Base-by-base conservation (phyloP, 768 basidiomycete species). In the Leccinum variicolor region DNA sequence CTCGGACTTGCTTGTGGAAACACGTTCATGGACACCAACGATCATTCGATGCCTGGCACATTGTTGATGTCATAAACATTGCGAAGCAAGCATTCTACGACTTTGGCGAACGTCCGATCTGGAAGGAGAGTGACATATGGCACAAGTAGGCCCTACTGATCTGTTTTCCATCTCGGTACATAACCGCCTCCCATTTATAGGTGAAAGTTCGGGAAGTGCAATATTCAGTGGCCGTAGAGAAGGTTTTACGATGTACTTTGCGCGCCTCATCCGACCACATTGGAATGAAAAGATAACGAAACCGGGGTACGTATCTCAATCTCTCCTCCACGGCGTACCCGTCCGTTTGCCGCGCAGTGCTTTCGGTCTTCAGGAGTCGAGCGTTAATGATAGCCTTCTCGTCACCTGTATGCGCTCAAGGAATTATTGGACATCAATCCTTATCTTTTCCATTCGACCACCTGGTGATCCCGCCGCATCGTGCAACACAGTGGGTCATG, bases 171-270 rank as follows among this genome's bases (percentile, higher is more conserved):
- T 50, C n/a, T 17, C 9, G 31, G 26, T 55, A 4, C 13, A 21
- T 46, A 50, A 57, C 26, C 33, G 55, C 33, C 58, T 52, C 33
- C 57, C 39, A 33, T 21, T 55, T 43, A n/a, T 57, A 84, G 87
- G 82, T 41, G 87, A 89, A 61, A 82, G 78, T 64, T 82, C 85
- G 51, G 89, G 90, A 14, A 87, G 81, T 48, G 84, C 88, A 3
- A 82, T 85, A 54, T 97, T 90, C 71, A 94, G 92, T 62, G 90
- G 94, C 28, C 81, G 94, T 55, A 82, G 94, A 57, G 92, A 97
- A 74, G 95, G 92, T 2, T 79, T 98, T 49, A 87, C 88, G 0
- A 72, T 96, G 28, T 94, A 94, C 69, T 85, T 98, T 69, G 84
- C 92, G 6, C 82, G 96, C 45, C 78, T 97, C 25, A 76, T 97